Base-by-base conservation (phyloP, 2,329 filamentous ascomycete genomes). In the Fusarium nisikadoi region DNA sequence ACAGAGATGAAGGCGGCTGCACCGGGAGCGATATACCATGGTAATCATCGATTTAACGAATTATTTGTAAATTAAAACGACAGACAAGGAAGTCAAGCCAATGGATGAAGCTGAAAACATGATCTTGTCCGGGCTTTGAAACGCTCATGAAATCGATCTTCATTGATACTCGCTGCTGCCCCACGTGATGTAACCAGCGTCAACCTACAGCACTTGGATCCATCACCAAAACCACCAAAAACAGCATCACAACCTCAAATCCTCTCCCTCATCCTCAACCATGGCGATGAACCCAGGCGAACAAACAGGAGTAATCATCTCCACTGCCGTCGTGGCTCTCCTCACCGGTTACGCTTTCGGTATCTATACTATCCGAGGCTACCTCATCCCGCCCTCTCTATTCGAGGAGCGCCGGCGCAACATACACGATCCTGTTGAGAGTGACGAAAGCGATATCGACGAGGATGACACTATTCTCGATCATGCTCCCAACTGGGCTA, bases 301-400 rank as follows among this genome's bases (percentile, higher is more conserved):
- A 55, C 82, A 84, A 50, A 85, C 86, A 19, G 88, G 89, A 68
- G 86, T 94, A 64, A 85, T 94, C 49, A 83, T 95, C 70, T 90
- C 91, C 60, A 94, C 93, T 23, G 91, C 91, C 72, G 88, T 97
- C 70, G 84, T 95, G 62, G 89, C 92, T 70, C 90, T 93, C 74
- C 80, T 96, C 59, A 88, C 90, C 2, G 95, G 95, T 76, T 97
- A 95, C 83, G 89, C 94, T 41, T 87, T 97, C 19, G 94, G 93
- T 70, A 84, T 97, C 66, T 94, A 94, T 82, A 87, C 90, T 23
- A 88, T 88, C 68, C 86, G 82, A 62, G 88, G 89, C 62, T 90
- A 89, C 83, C 79, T 90, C 49, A 83, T 90, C 75, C 85, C 88
- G n/a, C 86, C 88, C 3, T 79, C 81, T 67, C 81, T 92, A 74